These are phyloP conservation scores for Malania oleifera DNA, from an alignment of 164 flowering plant genomes.

Conservation along the genomic window DNA sequence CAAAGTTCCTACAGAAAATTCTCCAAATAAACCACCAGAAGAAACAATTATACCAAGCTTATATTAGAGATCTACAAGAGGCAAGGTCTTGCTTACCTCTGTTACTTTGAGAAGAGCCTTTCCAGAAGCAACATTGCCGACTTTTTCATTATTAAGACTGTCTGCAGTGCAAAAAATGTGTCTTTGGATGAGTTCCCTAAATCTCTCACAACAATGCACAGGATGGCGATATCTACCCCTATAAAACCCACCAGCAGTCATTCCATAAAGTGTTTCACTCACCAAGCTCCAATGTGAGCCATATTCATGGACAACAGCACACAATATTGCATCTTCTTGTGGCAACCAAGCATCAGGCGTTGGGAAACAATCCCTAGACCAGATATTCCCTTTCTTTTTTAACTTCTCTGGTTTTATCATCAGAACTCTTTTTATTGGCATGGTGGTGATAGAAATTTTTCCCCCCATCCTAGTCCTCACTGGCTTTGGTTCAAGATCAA, in stretches of 20 bases:
- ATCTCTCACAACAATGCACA: constrained; percentile 89
- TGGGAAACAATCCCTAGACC: constrained; percentile 75
- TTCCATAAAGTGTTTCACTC: constrained; percentile 76
- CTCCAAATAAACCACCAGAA: no score
- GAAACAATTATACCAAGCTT: no score
- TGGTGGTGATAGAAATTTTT: constrained; percentile 64
- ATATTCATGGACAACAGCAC: constrained; percentile 94
- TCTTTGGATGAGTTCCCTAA: constrained; percentile 73
- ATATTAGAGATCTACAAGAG: not conserved
- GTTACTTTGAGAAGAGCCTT: constrained; percentile 87
- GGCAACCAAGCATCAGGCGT: constrained; percentile 82
- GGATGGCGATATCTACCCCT: constrained; percentile 93
- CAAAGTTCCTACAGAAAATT: no score
- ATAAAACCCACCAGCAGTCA: constrained; percentile 84
- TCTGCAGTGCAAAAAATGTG: constrained; percentile 57
- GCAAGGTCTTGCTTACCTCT: constrained; percentile 51
- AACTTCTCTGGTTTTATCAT: constrained; percentile 80
- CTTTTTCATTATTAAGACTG: constrained; percentile 58
- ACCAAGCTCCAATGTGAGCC: constrained; percentile 85
- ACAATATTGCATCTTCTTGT: constrained; percentile 85
- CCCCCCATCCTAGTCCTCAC: constrained; percentile 61
- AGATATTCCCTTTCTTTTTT: constrained; percentile 69
- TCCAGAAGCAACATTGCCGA: constrained; percentile 46
- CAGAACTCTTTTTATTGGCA: constrained; percentile 77
- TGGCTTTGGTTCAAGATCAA: constrained; percentile 53